Evolutionary conservation across 768 basidiomycete species (phyloP).

Genomic region (Calocybe cyanea): DNA sequence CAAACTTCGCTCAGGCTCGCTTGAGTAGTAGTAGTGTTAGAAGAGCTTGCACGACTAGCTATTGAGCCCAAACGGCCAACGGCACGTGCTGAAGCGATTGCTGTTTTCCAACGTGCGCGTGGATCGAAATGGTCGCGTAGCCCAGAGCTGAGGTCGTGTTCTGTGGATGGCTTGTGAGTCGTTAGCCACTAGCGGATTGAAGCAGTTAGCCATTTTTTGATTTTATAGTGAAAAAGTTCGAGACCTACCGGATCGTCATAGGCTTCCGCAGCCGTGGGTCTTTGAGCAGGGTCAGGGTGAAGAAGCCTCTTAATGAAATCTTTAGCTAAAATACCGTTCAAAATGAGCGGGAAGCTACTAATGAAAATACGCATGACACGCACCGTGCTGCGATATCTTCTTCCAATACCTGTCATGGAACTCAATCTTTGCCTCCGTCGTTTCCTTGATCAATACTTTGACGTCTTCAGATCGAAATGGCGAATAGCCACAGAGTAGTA

Average conservation of each 20-base stretch:
- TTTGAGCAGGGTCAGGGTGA: conserved; percentile 61
- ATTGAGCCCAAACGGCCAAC: conserved; percentile 32
- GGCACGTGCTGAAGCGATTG: conserved; percentile 53
- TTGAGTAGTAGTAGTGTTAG: conserved; percentile 19
- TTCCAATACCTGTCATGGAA: conserved; percentile 96
- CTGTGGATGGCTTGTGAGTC: conserved; percentile 55
- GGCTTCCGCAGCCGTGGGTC: conserved; percentile 75
- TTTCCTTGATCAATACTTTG: conserved; percentile 74
- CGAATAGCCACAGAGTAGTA: conserved; percentile 91
- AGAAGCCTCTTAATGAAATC: conserved; percentile 73
- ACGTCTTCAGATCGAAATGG: conserved; percentile 88
- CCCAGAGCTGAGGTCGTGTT: conserved; percentile 70
- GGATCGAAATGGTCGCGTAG: conserved; percentile 84
- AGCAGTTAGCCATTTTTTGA: background rate
- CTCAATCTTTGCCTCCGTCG: conserved; percentile 77
- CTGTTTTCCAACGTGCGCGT: conserved; percentile 66
- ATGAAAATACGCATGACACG: conserved; percentile 9
- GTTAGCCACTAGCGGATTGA: conserved; percentile 61
- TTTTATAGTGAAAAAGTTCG: background rate
- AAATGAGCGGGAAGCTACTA: background rate
- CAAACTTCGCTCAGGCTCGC: conserved; percentile 29
- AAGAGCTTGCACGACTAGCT: conserved; percentile 22
- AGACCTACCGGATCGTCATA: conserved; percentile 55
- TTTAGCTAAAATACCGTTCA: conserved; percentile 59
- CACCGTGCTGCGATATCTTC: conserved; percentile 79